Evolutionary conservation across 768 basidiomycete genomes (phyloP).

Genomic region (Lentinula lateritia): DNA sequence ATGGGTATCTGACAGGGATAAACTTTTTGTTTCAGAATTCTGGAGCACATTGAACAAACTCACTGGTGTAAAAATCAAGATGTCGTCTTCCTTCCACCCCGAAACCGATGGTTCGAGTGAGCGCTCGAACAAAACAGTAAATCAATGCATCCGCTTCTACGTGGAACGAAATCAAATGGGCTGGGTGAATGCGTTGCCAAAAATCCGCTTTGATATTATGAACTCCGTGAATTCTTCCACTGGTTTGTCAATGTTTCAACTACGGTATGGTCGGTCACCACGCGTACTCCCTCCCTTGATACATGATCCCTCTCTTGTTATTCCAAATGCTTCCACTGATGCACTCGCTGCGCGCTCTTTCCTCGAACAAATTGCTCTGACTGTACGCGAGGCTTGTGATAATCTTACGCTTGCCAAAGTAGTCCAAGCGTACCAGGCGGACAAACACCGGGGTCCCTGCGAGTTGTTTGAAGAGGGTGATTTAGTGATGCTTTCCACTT

Average conservation of each 20-base stretch:
- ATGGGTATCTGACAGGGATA: conserved; percentile 24
- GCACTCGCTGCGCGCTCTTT: not conserved
- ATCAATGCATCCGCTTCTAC: conserved; percentile 18
- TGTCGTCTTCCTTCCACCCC: conserved; percentile 29
- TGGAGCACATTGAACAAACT: conserved; percentile 18
- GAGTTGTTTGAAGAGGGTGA: conserved; percentile 24
- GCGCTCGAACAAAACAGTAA: conserved; percentile 20
- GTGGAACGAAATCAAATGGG: conserved; percentile 22
- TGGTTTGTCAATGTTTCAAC: conserved; percentile 21
- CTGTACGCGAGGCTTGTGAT: conserved; percentile 24
- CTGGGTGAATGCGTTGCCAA: not conserved
- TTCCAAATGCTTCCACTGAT: not conserved
- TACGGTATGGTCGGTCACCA: conserved; percentile 16
- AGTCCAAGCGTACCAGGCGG: conserved; percentile 23
- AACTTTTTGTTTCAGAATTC: conserved; percentile 23
- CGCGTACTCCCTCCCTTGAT: conserved; percentile 10
- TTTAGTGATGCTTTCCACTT: conserved; percentile 28
- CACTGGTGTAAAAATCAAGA: conserved; percentile 19
- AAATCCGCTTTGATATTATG: conserved; percentile 18
- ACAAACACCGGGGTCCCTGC: conserved; percentile 19
- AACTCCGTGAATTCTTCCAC: conserved; percentile 21
- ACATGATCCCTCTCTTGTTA: no score
- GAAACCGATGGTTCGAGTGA: conserved; percentile 28
- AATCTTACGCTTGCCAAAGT: conserved; percentile 21
- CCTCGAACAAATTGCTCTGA: not conserved